These are phyloP conservation scores for Dendrocalamus sinicus DNA, from an alignment of 176 grass and related monocot species.

Conservation along the genomic window DNA sequence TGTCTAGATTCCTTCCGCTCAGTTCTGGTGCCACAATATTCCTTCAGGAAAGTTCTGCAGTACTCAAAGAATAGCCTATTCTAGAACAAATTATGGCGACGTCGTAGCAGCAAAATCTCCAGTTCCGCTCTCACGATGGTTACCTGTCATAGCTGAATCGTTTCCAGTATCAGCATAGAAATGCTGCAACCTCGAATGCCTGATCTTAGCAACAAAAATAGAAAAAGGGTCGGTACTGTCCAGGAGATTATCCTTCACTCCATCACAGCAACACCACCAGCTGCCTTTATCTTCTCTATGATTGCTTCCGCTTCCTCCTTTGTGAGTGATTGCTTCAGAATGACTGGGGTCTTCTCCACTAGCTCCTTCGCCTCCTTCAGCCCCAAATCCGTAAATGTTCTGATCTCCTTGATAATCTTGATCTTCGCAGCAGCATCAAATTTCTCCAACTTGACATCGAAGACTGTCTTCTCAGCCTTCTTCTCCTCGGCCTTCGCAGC, in stretches of 20 bases:
- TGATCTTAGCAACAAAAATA: constrained; percentile 35
- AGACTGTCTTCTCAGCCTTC: constrained; percentile 88
- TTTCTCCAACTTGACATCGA: constrained; percentile 95
- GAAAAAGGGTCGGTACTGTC: neutral
- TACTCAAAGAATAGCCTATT: constrained; percentile 40
- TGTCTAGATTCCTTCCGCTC: constrained; percentile 1
- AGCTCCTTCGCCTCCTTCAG: constrained; percentile 92
- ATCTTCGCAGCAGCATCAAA: constrained; percentile 92
- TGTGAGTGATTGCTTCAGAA: constrained; percentile 90
- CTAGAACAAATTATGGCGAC: constrained; percentile 25
- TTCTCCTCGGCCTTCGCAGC: constrained; percentile 66
- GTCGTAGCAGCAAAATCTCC: constrained; percentile 34
- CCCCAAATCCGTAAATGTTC: constrained; percentile 84
- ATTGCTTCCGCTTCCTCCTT: constrained; percentile 95
- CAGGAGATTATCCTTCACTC: constrained; percentile 52
- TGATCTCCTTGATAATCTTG: constrained; percentile 98
- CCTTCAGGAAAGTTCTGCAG: constrained; percentile 7
- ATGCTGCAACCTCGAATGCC: constrained; percentile 22
- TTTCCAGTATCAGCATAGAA: constrained; percentile 23
- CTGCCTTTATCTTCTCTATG: constrained; percentile 83
- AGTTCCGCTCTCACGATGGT: neutral
- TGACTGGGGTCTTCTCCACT: constrained; percentile 83
- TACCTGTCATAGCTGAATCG: constrained; percentile 37
- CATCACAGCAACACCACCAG: constrained; percentile 87
- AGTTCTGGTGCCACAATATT: neutral